Percentiles rank a stretch among this genome's conserved stretches.
Conservation (phyloP, 129 eudicot genomes). For the Scalesia atractyloides region DNA sequence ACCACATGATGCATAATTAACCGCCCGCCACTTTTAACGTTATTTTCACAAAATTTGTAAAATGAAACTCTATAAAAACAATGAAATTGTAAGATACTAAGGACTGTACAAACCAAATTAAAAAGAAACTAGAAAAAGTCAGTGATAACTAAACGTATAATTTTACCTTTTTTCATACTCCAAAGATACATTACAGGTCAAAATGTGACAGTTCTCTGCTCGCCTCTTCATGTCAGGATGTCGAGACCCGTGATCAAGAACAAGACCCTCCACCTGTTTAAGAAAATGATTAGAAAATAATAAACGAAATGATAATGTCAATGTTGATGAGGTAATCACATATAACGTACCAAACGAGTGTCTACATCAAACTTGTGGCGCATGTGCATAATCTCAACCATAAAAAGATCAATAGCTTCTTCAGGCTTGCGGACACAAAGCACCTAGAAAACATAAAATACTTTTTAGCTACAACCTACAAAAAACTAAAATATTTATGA, state of each 20-base stretch:
- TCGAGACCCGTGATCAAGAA: slow-evolving; percentile 98
- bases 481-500: neutral
- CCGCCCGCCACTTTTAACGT: no score
- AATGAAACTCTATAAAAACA: neutral
- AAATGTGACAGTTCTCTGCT: slow-evolving; percentile 91
- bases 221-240: slow-evolving; percentile 99
- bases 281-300: slow-evolving; percentile 14
- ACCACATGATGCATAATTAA: no score
- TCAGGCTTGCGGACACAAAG: slow-evolving; percentile 93
- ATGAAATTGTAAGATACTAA: neutral
- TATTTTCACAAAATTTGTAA: no score
- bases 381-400: slow-evolving; percentile 99
- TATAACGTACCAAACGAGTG: slow-evolving; percentile 79
- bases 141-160: neutral
- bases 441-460: slow-evolving; percentile 46
- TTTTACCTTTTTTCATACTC: slow-evolving; percentile 96
- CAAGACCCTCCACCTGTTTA: slow-evolving; percentile 91
- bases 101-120: no score
- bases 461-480: neutral
- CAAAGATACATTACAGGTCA: slow-evolving; percentile 90
- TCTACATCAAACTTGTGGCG: slow-evolving; percentile 99
- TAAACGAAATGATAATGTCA: neutral
- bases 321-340: neutral
- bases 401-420: slow-evolving; percentile 89
- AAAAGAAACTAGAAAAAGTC: neutral